phyloP scores from a whole-genome alignment of 345 rosid genomes.

The Brassica juncea region DNA sequence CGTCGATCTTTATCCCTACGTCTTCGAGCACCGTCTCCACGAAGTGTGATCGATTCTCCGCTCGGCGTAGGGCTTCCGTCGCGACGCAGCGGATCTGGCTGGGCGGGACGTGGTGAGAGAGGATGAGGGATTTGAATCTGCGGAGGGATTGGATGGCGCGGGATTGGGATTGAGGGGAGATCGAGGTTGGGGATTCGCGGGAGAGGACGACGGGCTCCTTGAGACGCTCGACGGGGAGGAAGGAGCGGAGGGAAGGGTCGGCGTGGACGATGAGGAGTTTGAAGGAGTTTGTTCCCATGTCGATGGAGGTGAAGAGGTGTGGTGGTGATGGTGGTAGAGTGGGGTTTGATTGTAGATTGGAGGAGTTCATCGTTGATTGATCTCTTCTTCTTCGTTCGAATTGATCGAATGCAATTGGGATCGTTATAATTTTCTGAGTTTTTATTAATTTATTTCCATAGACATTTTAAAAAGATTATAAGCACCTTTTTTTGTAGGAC shows the following conservation, averaged over 20 bases:
- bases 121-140: constrained; percentile 44
- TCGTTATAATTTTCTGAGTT: not conserved
- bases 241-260: constrained; percentile 50
- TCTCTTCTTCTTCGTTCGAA: not conserved
- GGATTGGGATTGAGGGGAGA: constrained; percentile 47
- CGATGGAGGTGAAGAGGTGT: constrained; percentile 59
- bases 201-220: constrained; percentile 54
- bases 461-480: not conserved
- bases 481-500: too few relatives aligned
- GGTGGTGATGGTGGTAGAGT: constrained; percentile 6
- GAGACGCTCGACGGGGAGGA: constrained; percentile 48
- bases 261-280: constrained; percentile 64
- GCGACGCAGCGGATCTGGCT: constrained; percentile 58
- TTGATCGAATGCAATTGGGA: not conserved
- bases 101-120: constrained; percentile 36
- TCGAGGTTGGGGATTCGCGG: constrained; percentile 48
- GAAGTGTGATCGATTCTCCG: constrained; percentile 47
- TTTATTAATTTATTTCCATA: not conserved
- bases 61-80: constrained; percentile 62
- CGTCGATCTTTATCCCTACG: constrained; percentile 46
- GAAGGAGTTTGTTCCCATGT: constrained; percentile 75
- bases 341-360: constrained; percentile 20
- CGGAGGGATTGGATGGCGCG: constrained; percentile 51
- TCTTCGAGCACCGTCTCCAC: constrained; percentile 40
- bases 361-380: constrained; percentile 27